Evolutionary conservation across 2,329 filamentous ascomycete species (phyloP).

Genomic region (Parastagonospora nodorum): DNA sequence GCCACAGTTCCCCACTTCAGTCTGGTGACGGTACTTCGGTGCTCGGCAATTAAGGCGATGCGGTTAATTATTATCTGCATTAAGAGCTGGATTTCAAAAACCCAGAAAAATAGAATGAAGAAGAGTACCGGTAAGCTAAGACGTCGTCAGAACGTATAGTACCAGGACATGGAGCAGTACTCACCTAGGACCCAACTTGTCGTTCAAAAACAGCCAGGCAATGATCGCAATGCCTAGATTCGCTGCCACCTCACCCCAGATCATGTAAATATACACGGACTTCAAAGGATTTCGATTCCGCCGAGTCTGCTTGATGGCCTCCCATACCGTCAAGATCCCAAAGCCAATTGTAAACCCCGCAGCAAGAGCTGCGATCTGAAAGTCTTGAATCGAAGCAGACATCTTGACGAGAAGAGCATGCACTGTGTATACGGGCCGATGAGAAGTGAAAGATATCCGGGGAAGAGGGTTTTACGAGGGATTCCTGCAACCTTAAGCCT

Average conservation of each 20-base stretch:
- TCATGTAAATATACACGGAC: constrained; percentile 44
- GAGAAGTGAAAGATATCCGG: too few species aligned
- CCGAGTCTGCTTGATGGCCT: constrained; percentile 43
- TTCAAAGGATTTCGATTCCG: constrained; percentile 40
- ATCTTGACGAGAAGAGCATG: constrained; percentile 7
- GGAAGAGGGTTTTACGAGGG: too few species aligned
- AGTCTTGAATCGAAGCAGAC: constrained; percentile 29
- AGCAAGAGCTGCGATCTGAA: constrained; percentile 37
- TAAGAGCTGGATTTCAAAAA: constrained; percentile 53
- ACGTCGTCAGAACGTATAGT: constrained; percentile 1
- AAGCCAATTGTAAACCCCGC: constrained; percentile 45
- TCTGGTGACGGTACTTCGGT: constrained; percentile 42
- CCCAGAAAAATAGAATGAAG: constrained; percentile 41
- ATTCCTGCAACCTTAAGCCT: too few species aligned
- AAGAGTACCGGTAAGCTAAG: constrained; percentile 37
- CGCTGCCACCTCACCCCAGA: constrained; percentile 40
- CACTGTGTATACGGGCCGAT: not conserved
- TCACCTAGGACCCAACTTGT: constrained; percentile 36
- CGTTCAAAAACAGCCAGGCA: constrained; percentile 40
- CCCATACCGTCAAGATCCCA: constrained; percentile 41
- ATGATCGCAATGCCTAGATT: constrained; percentile 38
- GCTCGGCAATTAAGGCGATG: constrained; percentile 55
- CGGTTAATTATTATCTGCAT: constrained; percentile 63
- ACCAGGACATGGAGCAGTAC: not conserved
- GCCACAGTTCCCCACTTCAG: constrained; percentile 56